Base-by-base conservation (phyloP, 1,139 yeast genomes). In the Hyphopichia pseudoburtonii region DNA sequence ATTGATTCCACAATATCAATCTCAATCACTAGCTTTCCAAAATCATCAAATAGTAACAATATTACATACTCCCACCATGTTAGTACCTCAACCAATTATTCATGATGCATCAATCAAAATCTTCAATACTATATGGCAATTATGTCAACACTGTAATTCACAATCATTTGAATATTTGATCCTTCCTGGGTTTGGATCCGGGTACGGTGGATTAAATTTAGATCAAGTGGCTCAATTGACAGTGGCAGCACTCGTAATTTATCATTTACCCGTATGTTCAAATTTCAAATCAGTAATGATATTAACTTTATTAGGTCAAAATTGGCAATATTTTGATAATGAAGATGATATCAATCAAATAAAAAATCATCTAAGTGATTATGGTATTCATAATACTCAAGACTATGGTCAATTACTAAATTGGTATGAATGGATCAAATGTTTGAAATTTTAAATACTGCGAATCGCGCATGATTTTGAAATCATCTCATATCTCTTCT, bases 121-220 rank as follows among this genome's bases (percentile, higher is more conserved):
- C 43, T 48, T 52, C 24, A 51, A 58, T 34, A 41, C 48, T 21
- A 34, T 54, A 24, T 60, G 64, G 64, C 57, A 52, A 36, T 35
- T 52, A 16, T 25, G 28, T 12, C 14, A 5, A 12, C 5, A 9
- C 16, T 57, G 22, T 31, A 33, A 18, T 6, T 5, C 6, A 4
- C 7, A 22, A 4, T n/a, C 31, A 17, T 8, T 28, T 11, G 9
- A 12, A 12, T 21, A 22, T 11, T 30, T 56, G 27, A 41, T 60
- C n/a, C 37, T 60, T n/a, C 66, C 66, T 1, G 64, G 61, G 1
- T 42, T 60, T 6, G 66, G 63, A 2, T 52, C 62, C 5, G 64
- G 64, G 1, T 55, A 51, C 40, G 66, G 66, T 4, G 43, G 45
- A 5, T 34, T 58, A 9, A 50, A 48, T 26, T 45, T 45, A 17